Conservation (phyloP, 1,139 yeast genomes). For the Ogataea hybrid region DNA sequence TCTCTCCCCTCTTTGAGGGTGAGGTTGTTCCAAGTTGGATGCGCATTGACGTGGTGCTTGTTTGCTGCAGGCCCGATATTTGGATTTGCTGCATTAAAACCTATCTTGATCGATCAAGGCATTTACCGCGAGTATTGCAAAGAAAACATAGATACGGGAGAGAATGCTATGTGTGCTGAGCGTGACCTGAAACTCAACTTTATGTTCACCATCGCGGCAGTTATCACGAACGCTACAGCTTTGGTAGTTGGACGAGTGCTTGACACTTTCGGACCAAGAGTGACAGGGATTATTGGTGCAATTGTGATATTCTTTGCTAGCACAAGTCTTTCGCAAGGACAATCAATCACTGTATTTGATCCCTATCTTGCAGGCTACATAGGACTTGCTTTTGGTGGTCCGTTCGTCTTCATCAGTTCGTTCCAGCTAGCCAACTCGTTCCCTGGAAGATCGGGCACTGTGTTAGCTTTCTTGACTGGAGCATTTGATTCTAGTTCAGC, state of each 20-base stretch:
- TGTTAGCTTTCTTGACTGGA: slow-evolving; percentile 71
- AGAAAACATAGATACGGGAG: background rate
- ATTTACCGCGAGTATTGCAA: slow-evolving; percentile 67
- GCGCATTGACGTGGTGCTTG: slow-evolving; percentile 85
- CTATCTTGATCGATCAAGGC: slow-evolving; percentile 71
- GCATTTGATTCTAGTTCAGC: slow-evolving; percentile 80
- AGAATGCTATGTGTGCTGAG: slow-evolving; percentile 48
- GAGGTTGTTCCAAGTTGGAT: slow-evolving; percentile 47
- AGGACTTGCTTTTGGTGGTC: slow-evolving; percentile 75
- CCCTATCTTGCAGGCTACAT: slow-evolving; percentile 64
- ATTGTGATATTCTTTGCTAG: slow-evolving; percentile 53
- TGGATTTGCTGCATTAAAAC: slow-evolving; percentile 93
- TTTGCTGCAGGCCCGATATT: slow-evolving; percentile 92
- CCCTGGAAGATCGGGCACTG: slow-evolving; percentile 68
- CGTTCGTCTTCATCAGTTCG: slow-evolving; percentile 77
- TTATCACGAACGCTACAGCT: slow-evolving; percentile 81
- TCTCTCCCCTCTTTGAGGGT: slow-evolving; percentile 20
- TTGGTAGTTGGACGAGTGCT: slow-evolving; percentile 76
- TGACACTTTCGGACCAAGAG: slow-evolving; percentile 77
- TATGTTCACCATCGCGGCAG: slow-evolving; percentile 84
- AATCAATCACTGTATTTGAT: slow-evolving; percentile 41
- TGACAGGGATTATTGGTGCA: slow-evolving; percentile 77
- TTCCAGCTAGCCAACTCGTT: slow-evolving; percentile 74
- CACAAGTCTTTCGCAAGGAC: slow-evolving; percentile 41
- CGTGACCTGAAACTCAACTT: slow-evolving; percentile 81